Evolutionary conservation across 2,329 filamentous ascomycete genomes (phyloP), one percentile per base, ranked within the genome.

Genomic region (Monosporascus cannonballus): DNA sequence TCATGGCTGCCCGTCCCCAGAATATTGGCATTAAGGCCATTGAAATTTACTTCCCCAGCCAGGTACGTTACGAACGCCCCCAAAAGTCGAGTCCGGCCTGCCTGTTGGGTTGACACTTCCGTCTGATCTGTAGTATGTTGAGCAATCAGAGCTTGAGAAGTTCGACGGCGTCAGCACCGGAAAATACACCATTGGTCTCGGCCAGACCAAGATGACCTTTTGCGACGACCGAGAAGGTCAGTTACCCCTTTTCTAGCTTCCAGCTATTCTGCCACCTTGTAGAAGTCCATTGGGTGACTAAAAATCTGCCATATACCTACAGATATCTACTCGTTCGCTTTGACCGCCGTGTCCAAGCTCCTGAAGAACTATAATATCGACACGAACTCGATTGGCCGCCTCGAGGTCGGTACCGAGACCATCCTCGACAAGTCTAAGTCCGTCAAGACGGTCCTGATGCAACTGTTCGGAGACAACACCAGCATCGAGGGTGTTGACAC

Each of bases 21-120:
- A 93, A 93, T 76, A 86, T 94, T 73, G 89, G 89, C 81, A 91
- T 94, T 71, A 93, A 94, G 79, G 89, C 88, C 86, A 89, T 94
- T 73, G 89, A 94, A 72, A 83, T 94, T 69, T 94, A 94, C 74
- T 89, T 90, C 69, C 89, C 89, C 60, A 88, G 80, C 72, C 89
- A 93, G 84, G 89, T 93, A 74, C 59, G 84, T 74, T 38, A 18
- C 34, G 55, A 9, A 51, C 53, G 49, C 52, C 46, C 54, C 54
- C 42, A 47, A 36, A 17, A 44, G 37, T 48, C 36, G 34, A 36
- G 45, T 39, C 56, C 42, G 51, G 48, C 54, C 58, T 61, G 56
- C 58, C 45, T 49, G 48, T 47, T 30, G 37, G 49, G 59, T 59
- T 67, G 49, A 67, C 57, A 27, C 52, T 25, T 50, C 51, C 48